phyloP scores from a whole-genome alignment of 2,329 filamentous ascomycete species.

The Trichoderma koningiopsis region DNA sequence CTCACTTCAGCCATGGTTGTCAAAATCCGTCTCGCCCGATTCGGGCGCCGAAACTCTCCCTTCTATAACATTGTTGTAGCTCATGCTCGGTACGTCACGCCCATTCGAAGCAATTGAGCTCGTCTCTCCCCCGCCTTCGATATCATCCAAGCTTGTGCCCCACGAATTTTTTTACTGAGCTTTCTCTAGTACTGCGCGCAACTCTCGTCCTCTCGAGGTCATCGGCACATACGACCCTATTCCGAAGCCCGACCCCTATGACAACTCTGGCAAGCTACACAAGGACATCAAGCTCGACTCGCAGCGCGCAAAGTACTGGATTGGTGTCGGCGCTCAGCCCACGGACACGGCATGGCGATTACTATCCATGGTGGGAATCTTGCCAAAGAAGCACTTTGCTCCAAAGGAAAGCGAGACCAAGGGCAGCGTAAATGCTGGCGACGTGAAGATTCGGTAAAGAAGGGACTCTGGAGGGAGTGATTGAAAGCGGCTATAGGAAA shows the following conservation, averaged over 20 bases:
- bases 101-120: not conserved
- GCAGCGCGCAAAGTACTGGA: conserved; percentile 85
- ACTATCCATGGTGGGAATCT: conserved; percentile 69
- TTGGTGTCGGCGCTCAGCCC: conserved; percentile 94
- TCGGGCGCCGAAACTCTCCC: conserved; percentile 83
- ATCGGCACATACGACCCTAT: conserved; percentile 76
- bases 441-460: conserved; percentile 37
- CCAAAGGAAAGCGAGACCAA: conserved; percentile 34
- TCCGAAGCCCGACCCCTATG: conserved; percentile 64
- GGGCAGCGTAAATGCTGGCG: conserved; percentile 33
- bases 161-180: conserved; percentile 32
- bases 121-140: not conserved
- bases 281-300: conserved; percentile 92
- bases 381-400: conserved; percentile 44
- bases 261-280: conserved; percentile 65
- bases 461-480: too few species aligned
- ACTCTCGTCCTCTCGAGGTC: conserved; percentile 89
- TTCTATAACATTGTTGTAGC: conserved; percentile 98
- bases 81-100: conserved; percentile 70
- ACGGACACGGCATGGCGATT: conserved; percentile 87
- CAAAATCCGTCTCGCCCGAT: conserved; percentile 89
- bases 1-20: conserved; percentile 70
- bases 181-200: conserved; percentile 68
- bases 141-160: not conserved
- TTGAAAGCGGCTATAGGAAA: not conserved